Evolutionary conservation across 257 asterid species (phyloP), one percentile per base, ranked within the genome.

Genomic region (Primulina huaijiensis): DNA sequence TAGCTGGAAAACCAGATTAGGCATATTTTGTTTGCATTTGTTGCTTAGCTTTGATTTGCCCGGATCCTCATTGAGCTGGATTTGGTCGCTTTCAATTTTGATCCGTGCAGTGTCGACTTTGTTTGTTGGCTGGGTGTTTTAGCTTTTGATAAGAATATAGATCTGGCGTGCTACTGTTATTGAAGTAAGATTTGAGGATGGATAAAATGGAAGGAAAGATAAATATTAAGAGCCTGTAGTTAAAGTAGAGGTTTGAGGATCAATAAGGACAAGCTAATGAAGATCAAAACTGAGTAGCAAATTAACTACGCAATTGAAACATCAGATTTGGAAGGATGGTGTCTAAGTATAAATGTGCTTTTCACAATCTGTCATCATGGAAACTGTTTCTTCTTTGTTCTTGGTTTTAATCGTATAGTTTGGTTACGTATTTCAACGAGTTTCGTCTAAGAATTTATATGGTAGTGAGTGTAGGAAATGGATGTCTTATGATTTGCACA

Each of bases 141-240:
- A 40, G 69, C 34, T 53, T 64, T 62, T 70, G 73, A 37, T 67
- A 55, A 10, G 43, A 17, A 9, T 27, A 43, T 62, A 68, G 76
- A 74, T 80, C 76, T 67, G 27, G 72, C 46, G 53, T 67, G 62
- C 40, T 16, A 20, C 20, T 9, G 61, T 58, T 50, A 16, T 9
- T 31, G 66, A 64, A 30, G 9, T 59, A 8, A 59, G 61, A 31
- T 64, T 20, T 0, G 58, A 9, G 46, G 20, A 58, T 33, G 19
- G 58, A 25, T 30, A 7, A 43, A 43, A n/a, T 65, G 31, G 6
- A 16, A 43, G 20, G 63, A 77, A 17, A 65, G 19, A 7, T 37
- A 20, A 63, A 53, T 30, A 27, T 23, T 8, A 29, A 40, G 56
- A n/a, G 11, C 29, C 56, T 34, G 34, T 11, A 8, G 8, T 2